Evolutionary conservation across 2,329 filamentous ascomycete species (phyloP).

Genomic region (Zymoseptoria ardabiliae): DNA sequence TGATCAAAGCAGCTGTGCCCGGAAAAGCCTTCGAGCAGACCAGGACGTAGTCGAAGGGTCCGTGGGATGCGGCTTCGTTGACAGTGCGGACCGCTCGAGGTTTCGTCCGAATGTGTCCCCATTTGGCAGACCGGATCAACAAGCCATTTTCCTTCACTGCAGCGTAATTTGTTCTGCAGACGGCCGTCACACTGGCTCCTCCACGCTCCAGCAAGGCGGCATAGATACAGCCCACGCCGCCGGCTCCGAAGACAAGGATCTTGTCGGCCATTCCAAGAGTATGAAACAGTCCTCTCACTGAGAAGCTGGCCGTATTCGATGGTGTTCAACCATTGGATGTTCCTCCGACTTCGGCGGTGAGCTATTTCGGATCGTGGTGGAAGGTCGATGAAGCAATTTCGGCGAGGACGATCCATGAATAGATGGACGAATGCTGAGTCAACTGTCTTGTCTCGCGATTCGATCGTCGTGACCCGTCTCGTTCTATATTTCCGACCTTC

Average conservation of each 20-base stretch:
- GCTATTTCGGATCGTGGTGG: neutral
- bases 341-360: neutral
- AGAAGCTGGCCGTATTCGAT: neutral
- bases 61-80: slow-evolving; percentile 27
- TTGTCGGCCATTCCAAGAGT: slow-evolving; percentile 1
- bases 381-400: neutral
- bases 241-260: slow-evolving; percentile 35
- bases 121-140: slow-evolving; percentile 34
- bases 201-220: slow-evolving; percentile 34
- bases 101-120: slow-evolving; percentile 29
- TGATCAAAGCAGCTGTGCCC: slow-evolving; percentile 32
- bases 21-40: slow-evolving; percentile 42
- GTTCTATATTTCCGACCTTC: too few species aligned
- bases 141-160: slow-evolving; percentile 35
- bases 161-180: slow-evolving; percentile 39
- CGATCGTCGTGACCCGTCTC: too few species aligned
- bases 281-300: neutral
- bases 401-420: neutral
- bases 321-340: neutral
- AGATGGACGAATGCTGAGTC: too few species aligned
- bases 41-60: slow-evolving; percentile 42
- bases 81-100: slow-evolving; percentile 30
- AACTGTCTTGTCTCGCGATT: too few species aligned
- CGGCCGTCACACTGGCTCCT: slow-evolving; percentile 32
- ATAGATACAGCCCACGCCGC: slow-evolving; percentile 37